phyloP scores from a whole-genome alignment of 306 rosid species.

The Biancaea sappan region DNA sequence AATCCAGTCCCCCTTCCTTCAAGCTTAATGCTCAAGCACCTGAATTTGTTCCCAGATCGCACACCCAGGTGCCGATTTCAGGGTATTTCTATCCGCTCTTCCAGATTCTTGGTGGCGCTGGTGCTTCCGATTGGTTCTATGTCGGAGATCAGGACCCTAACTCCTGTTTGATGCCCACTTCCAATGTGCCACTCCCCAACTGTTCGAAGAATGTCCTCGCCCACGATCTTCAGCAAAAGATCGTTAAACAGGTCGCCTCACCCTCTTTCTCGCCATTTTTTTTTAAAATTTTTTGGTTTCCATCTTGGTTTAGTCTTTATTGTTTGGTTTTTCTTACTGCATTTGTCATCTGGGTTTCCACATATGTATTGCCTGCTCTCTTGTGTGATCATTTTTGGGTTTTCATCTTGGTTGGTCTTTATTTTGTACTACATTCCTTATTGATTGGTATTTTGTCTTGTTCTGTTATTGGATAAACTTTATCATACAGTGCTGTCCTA shows the following conservation, averaged over 20 bases:
- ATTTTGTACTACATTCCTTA: too few species aligned
- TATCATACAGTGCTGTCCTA: not conserved
- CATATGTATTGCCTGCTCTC: not conserved
- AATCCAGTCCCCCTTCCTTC: constrained; percentile 53
- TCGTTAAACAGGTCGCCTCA: constrained; percentile 72
- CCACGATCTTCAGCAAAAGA: constrained; percentile 76
- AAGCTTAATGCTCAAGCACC: constrained; percentile 93
- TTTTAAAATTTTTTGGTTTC: not conserved
- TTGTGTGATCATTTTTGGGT: not conserved
- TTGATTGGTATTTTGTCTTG: too few species aligned
- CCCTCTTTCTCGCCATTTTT: not conserved
- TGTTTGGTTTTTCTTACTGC: not conserved
- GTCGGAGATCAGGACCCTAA: constrained; percentile 69
- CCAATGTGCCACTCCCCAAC: constrained; percentile 43
- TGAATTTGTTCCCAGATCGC: constrained; percentile 90
- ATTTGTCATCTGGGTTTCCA: not conserved
- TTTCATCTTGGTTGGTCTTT: not conserved
- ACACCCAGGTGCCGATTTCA: constrained; percentile 65
- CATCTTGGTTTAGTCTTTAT: not conserved
- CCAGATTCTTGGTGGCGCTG: constrained; percentile 69
- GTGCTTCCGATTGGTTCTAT: constrained; percentile 74
- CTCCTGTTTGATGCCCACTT: constrained; percentile 54
- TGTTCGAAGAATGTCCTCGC: constrained; percentile 57
- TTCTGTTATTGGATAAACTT: too few species aligned
- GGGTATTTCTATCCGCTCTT: constrained; percentile 80